Percentiles rank a stretch among this genome's conserved stretches.
Conservation (phyloP, 768 basidiomycete species). For the Agrocybe praecox region DNA sequence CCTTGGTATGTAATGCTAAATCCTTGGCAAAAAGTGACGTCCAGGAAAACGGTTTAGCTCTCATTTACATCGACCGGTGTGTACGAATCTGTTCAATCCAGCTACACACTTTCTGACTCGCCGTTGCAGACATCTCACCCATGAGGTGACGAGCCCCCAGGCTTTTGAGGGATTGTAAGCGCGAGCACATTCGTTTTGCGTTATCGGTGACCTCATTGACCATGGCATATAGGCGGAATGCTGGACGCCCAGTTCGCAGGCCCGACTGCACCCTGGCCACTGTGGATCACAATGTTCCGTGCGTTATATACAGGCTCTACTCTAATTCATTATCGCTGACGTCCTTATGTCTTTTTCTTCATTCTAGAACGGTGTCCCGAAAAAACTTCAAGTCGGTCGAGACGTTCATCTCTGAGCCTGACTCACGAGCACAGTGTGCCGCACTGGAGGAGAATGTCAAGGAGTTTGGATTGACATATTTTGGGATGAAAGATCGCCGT, state of each 20-base stretch:
- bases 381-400: constrained; percentile 73
- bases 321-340: background rate
- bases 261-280: constrained; percentile 91
- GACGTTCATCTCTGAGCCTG: constrained; percentile 81
- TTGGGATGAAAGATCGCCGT: constrained; percentile 86
- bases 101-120: constrained; percentile 9
- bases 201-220: constrained; percentile 15
- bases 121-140: constrained; percentile 59
- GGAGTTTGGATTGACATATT: constrained; percentile 90
- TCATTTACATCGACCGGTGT: constrained; percentile 84
- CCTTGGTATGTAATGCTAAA: constrained; percentile 11
- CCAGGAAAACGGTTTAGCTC: constrained; percentile 75
- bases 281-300: constrained; percentile 89
- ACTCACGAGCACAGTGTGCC: constrained; percentile 81
- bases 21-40: constrained; percentile 50
- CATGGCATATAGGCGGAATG: constrained; percentile 54
- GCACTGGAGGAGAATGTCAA: constrained; percentile 90
- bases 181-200: background rate
- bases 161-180: constrained; percentile 85
- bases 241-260: constrained; percentile 75
- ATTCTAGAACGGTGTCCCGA: constrained; percentile 64
- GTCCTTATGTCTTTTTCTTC: background rate
- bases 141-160: constrained; percentile 94
- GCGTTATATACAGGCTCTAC: constrained; percentile 29
- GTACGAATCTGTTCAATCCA: constrained; percentile 10